Percentiles rank a stretch among this genome's conserved stretches.
Evolutionary conservation across 495 filamentous ascomycete species (phyloP).

Genomic region (Podospora didyma): DNA sequence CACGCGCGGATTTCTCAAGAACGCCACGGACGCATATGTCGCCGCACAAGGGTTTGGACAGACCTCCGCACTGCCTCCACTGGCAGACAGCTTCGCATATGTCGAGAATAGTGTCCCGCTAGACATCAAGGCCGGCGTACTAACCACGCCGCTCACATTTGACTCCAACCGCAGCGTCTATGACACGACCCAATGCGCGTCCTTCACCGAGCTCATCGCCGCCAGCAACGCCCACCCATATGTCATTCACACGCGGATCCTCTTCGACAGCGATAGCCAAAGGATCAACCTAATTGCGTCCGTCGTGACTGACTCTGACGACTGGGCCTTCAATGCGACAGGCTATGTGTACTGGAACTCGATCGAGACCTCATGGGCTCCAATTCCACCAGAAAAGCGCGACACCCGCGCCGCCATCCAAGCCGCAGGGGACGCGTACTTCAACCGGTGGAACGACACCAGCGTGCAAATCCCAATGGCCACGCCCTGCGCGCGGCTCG

Average conservation of each 20-base stretch:
- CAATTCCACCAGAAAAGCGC: slow-evolving; percentile 30
- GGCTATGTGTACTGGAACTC: slow-evolving; percentile 30
- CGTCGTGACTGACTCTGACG: slow-evolving; percentile 31
- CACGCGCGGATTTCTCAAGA: slow-evolving; percentile 11
- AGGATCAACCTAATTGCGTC: slow-evolving; percentile 31
- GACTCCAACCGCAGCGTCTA: slow-evolving; percentile 32
- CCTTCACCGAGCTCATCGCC: slow-evolving; percentile 37
- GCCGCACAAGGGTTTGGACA: slow-evolving; percentile 1
- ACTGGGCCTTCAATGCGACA: slow-evolving; percentile 40
- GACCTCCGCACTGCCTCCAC: slow-evolving; percentile 6
- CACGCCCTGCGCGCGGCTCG: slow-evolving; percentile 30
- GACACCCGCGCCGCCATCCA: slow-evolving; percentile 34
- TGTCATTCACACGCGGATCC: slow-evolving; percentile 32
- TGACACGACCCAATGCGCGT: slow-evolving; percentile 39
- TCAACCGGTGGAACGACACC: slow-evolving; percentile 34
- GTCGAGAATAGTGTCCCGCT: slow-evolving; percentile 25
- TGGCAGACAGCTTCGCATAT: slow-evolving; percentile 12
- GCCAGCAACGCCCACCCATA: slow-evolving; percentile 31
- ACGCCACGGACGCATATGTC: slow-evolving; percentile 11
- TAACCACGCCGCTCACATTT: slow-evolving; percentile 33
- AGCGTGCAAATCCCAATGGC: slow-evolving; percentile 28
- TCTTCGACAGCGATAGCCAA: slow-evolving; percentile 28
- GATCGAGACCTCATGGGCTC: slow-evolving; percentile 34
- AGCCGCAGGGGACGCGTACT: slow-evolving; percentile 40
- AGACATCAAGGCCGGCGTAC: slow-evolving; percentile 25